Conservation (phyloP, 148 eudicot species). For the Persicaria maculosa region DNA sequence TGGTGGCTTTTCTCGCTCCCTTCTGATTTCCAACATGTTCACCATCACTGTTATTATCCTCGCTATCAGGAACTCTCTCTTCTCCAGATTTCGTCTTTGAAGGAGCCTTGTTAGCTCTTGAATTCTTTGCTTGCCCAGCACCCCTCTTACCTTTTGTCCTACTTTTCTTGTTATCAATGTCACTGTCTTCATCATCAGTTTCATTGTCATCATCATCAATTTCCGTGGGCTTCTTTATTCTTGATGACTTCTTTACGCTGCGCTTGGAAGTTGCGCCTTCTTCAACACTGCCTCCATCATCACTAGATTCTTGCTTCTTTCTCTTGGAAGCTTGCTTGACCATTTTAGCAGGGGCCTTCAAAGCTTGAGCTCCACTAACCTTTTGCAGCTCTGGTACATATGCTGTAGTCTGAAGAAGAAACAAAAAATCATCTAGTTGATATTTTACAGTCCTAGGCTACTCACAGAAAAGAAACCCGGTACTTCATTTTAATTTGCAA, state of each 20-base stretch:
- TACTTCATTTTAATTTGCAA: background rate
- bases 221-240: conserved; percentile 20
- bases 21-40: conserved; percentile 13
- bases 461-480: background rate
- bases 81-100: conserved; percentile 30
- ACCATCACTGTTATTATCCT: conserved; percentile 14
- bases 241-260: conserved; percentile 22
- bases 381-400: conserved; percentile 87
- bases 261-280: conserved; percentile 25
- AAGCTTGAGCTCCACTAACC: conserved; percentile 51
- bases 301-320: conserved; percentile 28
- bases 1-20: conserved; percentile 13
- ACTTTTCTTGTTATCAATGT: conserved; percentile 1
- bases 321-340: conserved; percentile 32
- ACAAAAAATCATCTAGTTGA: background rate
- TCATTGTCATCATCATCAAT: conserved; percentile 16
- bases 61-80: conserved; percentile 5
- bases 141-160: conserved; percentile 20
- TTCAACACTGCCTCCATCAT: conserved; percentile 22
- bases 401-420: conserved; percentile 72
- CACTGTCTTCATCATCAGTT: conserved; percentile 16
- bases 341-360: conserved; percentile 44
- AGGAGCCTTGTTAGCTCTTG: conserved; percentile 27
- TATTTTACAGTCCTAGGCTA: background rate
- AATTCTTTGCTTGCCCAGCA: conserved; percentile 13